Conservation (phyloP, 805 yeast genomes). For the Brettanomyces nanus region DNA sequence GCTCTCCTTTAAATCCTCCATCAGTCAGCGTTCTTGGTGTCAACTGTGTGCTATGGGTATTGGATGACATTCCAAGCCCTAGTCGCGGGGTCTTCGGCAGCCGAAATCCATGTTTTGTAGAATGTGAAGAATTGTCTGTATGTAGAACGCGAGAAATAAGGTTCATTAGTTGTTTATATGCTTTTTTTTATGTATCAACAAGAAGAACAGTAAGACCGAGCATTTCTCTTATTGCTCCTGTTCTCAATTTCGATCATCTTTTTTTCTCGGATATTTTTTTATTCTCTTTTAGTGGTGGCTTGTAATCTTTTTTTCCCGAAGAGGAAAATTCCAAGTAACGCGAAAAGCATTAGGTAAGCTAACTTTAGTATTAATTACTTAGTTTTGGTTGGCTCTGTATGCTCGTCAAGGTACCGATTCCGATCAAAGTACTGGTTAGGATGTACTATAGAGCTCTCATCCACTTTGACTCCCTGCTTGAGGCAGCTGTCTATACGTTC, state of each 20-base stretch:
- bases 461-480: conserved; percentile 34
- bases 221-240: too few relatives aligned
- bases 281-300: too few relatives aligned
- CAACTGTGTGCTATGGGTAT: not conserved
- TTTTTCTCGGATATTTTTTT: too few relatives aligned
- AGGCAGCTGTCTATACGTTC: conserved; percentile 29
- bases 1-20: conserved; percentile 17
- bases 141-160: conserved; percentile 1
- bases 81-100: not conserved
- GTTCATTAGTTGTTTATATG: too few relatives aligned
- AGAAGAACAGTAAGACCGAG: too few relatives aligned
- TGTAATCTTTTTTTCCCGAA: too few relatives aligned
- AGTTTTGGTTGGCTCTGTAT: conserved; percentile 7
- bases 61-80: not conserved
- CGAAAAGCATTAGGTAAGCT: too few relatives aligned
- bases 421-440: conserved; percentile 87
- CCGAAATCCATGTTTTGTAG: not conserved
- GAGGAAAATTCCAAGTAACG: too few relatives aligned
- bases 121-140: not conserved
- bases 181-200: too few relatives aligned
- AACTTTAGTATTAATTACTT: too few relatives aligned
- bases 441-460: conserved; percentile 62
- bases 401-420: conserved; percentile 48
- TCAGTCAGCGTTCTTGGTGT: conserved; percentile 15
- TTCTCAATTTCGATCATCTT: too few relatives aligned